These are phyloP conservation scores for Choanephora cucurbitarum DNA, from an alignment of 371 early-diverging fungal genomes.

Conservation along the genomic window DNA sequence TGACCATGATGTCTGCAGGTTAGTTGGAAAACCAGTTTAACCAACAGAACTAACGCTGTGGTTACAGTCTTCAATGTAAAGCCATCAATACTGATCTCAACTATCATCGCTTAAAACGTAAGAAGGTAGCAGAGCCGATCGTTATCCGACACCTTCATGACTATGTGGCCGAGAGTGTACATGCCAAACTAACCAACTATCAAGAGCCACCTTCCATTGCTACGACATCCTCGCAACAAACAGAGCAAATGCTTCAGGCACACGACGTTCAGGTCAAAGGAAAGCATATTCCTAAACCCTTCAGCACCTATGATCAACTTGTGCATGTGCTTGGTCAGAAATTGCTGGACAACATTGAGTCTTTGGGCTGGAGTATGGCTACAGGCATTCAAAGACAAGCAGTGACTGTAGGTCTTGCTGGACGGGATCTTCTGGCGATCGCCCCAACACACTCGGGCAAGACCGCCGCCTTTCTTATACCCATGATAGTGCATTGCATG, in stretches of 20 bases:
- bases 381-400: conserved; percentile 69
- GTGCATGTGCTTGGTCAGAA: conserved; percentile 31
- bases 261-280: conserved; percentile 54
- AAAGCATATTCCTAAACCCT: conserved; percentile 48
- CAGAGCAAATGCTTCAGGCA: conserved; percentile 37
- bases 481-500: conserved; percentile 53
- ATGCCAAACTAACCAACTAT: conserved; percentile 57
- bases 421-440: conserved; percentile 69
- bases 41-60: too few relatives aligned
- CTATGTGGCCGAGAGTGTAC: conserved; percentile 35
- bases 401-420: conserved; percentile 63
- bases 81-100: conserved; percentile 37
- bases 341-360: conserved; percentile 42
- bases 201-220: conserved; percentile 41
- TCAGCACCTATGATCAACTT: conserved; percentile 53
- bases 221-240: conserved; percentile 26
- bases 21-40: background rate
- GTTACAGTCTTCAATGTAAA: conserved; percentile 49
- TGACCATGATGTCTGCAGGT: conserved; percentile 56
- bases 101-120: conserved; percentile 4
- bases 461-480: conserved; percentile 57
- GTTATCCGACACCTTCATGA: conserved; percentile 11
- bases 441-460: conserved; percentile 75
- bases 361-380: conserved; percentile 48
- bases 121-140: background rate